Evolutionary conservation across 805 yeast species (phyloP).

Genomic region (Candida fluviatilis): DNA sequence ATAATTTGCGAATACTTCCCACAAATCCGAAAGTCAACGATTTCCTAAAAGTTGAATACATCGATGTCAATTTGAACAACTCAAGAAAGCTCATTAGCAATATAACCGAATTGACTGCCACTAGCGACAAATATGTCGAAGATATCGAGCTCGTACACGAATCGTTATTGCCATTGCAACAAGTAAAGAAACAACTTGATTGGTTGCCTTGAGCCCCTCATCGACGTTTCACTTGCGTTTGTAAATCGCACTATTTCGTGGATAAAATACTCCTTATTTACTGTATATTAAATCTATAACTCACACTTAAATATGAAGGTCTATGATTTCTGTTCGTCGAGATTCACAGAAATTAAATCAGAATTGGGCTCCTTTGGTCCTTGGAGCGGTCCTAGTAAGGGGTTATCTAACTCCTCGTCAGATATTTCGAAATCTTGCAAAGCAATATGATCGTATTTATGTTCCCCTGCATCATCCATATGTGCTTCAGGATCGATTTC

Average conservation of each 20-base stretch:
- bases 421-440: constrained; percentile 26
- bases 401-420: constrained; percentile 22
- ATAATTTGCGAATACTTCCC: constrained; percentile 29
- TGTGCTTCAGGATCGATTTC: not conserved
- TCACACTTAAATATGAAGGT: not conserved
- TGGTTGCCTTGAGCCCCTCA: constrained; percentile 21
- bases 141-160: constrained; percentile 12
- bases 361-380: too few species aligned
- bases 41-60: constrained; percentile 29
- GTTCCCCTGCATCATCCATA: not conserved
- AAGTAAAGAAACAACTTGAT: constrained; percentile 18
- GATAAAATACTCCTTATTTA: not conserved
- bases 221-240: too few species aligned
- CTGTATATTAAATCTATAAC: not conserved
- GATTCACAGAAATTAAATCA: not conserved
- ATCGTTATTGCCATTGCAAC: constrained; percentile 14
- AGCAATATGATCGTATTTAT: constrained; percentile 17
- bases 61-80: constrained; percentile 35
- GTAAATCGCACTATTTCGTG: constrained; percentile 5
- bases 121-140: constrained; percentile 7
- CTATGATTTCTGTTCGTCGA: not conserved
- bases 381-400: too few species aligned
- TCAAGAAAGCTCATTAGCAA: constrained; percentile 29
- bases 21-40: constrained; percentile 29
- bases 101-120: constrained; percentile 11